Percentiles rank a stretch among this genome's conserved stretches.
These are phyloP conservation scores for Scutellaria galericulata DNA, from an alignment of 257 asterid species.

Conservation along the genomic window DNA sequence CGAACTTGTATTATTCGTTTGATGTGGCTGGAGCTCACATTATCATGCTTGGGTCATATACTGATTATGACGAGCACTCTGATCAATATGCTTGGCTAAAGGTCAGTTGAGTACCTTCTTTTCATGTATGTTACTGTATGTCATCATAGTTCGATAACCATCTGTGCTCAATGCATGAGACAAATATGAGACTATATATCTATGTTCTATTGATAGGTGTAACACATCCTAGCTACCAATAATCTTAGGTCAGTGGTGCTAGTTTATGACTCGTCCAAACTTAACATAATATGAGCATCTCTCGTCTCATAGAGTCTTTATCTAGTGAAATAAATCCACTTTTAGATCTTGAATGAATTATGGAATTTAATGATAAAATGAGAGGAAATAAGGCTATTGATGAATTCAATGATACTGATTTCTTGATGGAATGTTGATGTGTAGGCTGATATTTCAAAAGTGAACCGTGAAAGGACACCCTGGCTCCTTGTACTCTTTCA, in stretches of 20 bases:
- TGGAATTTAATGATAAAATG: no score
- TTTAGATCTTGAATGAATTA: no score
- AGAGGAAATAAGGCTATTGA: no score
- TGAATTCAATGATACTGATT: background rate
- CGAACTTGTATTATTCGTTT: conserved; percentile 90
- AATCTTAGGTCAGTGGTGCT: background rate
- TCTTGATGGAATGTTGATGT: conserved; percentile 32
- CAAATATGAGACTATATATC: background rate
- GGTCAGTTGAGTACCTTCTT: conserved; percentile 51
- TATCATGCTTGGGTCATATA: conserved; percentile 95
- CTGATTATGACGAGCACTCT: conserved; percentile 73
- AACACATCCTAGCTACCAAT: background rate
- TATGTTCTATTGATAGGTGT: background rate
- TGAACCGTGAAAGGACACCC: conserved; percentile 78
- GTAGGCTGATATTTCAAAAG: conserved; percentile 79
- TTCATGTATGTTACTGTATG: background rate
- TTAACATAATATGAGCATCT: background rate
- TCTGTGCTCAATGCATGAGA: background rate
- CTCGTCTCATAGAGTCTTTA: no score
- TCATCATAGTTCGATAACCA: background rate
- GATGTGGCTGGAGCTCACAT: conserved; percentile 89
- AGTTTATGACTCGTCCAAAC: background rate
- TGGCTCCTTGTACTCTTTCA: conserved; percentile 90
- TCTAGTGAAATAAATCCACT: no score
- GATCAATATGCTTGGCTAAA: conserved; percentile 86